Evolutionary conservation across 2,329 filamentous ascomycete species (phyloP), one percentile per base, ranked within the genome.

Genomic region (Graphiopsis chlorocephala): DNA sequence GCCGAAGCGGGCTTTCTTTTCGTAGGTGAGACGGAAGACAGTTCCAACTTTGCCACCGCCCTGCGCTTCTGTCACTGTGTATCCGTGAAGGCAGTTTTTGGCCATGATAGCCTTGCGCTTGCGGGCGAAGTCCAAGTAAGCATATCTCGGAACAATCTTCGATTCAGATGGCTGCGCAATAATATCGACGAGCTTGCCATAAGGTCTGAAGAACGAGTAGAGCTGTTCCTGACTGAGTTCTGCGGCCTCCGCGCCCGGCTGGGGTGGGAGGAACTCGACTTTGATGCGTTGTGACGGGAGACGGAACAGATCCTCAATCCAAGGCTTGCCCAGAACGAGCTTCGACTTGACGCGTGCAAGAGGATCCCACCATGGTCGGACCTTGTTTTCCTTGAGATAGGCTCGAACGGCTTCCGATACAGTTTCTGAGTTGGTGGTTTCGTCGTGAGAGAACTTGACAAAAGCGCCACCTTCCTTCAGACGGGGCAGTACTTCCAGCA

Each of bases 391-490:
- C 64, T 84, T 80, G 1, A 98, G 81, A 68, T 89, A 84, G 33
- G 86, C 79, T 26, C 84, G 80, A 4, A 97, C 79, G 2, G 81
- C 82, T 23, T 80, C 82, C 78, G 89, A 87, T 15, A 92, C 81
- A 29, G 87, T 84, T 23, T 80, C 79, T 2, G 83, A 75, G 64
- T 81, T 71, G 65, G 76, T 70, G 73, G 56, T 82, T 72, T 55
- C 79, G 75, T 82, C 81, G 69, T 86, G 86, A 17, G 84, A 84
- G 74, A 96, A 93, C 76, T 96, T 97, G 76, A 98, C 88, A 75
- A 96, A 98, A 0, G 92, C 92, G 14, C 95, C 95, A 17, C 95
- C 95, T 74, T 99, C 95, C 72, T 96, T 93, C 29, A 96, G 82
- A 3, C 93, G 85, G 0, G 93, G 93, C 20, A 97, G 77, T 17